Conservation (phyloP, 129 eudicot genomes). For the Escallonia rubra region DNA sequence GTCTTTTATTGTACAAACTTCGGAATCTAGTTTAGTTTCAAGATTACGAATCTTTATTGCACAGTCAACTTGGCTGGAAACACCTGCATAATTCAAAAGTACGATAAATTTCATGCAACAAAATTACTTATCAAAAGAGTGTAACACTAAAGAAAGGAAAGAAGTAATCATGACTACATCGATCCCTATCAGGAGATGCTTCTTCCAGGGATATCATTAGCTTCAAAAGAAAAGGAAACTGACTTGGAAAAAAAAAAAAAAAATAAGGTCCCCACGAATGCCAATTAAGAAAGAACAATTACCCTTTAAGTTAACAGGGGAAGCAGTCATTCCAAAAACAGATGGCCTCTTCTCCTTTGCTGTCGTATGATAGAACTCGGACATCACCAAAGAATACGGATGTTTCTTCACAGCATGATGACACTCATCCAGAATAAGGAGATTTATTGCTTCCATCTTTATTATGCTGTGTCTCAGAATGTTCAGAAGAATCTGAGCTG, state of each 20-base stretch:
- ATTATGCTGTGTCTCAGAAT: constrained; percentile 94
- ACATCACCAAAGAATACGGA: constrained; percentile 97
- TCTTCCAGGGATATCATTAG: too few species aligned
- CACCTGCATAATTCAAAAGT: constrained; percentile 43
- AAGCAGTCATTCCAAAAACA: constrained; percentile 98
- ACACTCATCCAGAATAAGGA: constrained; percentile 92
- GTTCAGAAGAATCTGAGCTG: constrained; percentile 95
- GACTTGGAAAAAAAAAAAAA: neutral
- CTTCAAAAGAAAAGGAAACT: neutral
- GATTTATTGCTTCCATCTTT: constrained; percentile 83
- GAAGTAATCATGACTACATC: too few species aligned
- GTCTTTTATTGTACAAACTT: constrained; percentile 92
- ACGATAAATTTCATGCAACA: neutral
- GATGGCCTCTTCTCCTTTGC: constrained; percentile 88
- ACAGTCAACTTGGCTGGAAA: constrained; percentile 96
- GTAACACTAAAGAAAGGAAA: too few species aligned
- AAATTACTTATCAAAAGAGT: neutral
- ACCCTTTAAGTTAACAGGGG: constrained; percentile 98
- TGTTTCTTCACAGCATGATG: constrained; percentile 99
- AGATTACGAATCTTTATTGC: constrained; percentile 96
- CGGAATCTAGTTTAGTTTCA: constrained; percentile 87
- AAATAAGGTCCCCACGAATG: too few species aligned
- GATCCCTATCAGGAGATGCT: too few species aligned
- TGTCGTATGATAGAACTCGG: constrained; percentile 99
- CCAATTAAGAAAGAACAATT: neutral